A percentile compares a stretch with the other conserved stretches of the same genome.
phyloP scores from a whole-genome alignment of 306 rosid genomes.

The peach (Prunus persica) region Prunus_persica_NCBIv2 NC_034010.1:14283501-14284000 shows the following conservation, averaged over 20 bases:
- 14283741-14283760: slow-evolving; percentile 56
- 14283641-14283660: background rate
- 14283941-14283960: slow-evolving; percentile 75
- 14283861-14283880: slow-evolving; percentile 82
- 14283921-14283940: slow-evolving; percentile 78
- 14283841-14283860: slow-evolving; percentile 66
- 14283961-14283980: slow-evolving; percentile 42
- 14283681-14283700: background rate
- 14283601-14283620: background rate
- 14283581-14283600: too few species aligned
- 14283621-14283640: background rate
- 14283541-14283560: too few species aligned
- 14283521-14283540: too few species aligned
- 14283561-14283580: too few species aligned
- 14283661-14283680: too few species aligned
- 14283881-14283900: slow-evolving; percentile 78
- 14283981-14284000: slow-evolving; percentile 63
- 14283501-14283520: fast-evolving
- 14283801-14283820: slow-evolving; percentile 58
- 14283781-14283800: slow-evolving; percentile 54
- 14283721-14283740: slow-evolving; percentile 81
- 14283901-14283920: slow-evolving; percentile 78
- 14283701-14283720: slow-evolving; percentile 32
- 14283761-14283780: slow-evolving; percentile 59
- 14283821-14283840: slow-evolving; percentile 61